Evolutionary conservation across 768 basidiomycete genomes (phyloP).

Genomic region (Artomyces pyxidatus): DNA sequence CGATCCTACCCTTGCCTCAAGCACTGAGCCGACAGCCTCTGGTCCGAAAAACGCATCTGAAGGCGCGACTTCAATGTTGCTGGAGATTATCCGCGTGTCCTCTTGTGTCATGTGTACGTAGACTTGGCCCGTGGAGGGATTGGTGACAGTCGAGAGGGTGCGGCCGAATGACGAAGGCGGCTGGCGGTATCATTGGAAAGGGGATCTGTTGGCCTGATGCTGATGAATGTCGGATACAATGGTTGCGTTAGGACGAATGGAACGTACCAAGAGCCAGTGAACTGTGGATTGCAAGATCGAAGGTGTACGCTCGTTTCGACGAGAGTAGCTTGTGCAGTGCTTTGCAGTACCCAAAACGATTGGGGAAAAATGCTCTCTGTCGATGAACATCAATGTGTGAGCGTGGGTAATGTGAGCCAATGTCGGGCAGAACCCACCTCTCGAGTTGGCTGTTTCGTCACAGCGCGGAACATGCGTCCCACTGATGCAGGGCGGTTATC

Average conservation of each 20-base stretch:
- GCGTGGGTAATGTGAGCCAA: too few species aligned
- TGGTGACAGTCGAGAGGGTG: constrained; percentile 43
- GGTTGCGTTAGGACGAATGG: constrained; percentile 8
- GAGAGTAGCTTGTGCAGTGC: constrained; percentile 69
- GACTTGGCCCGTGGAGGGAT: constrained; percentile 27
- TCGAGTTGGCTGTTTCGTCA: constrained; percentile 71
- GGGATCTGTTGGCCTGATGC: constrained; percentile 32
- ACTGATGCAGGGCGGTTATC: constrained; percentile 86
- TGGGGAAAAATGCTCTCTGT: constrained; percentile 9
- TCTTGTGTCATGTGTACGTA: constrained; percentile 62
- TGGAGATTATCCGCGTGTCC: constrained; percentile 66
- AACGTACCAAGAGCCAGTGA: constrained; percentile 65
- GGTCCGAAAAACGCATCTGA: constrained; percentile 59
- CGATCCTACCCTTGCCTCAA: constrained; percentile 61
- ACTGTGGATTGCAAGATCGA: constrained; percentile 76
- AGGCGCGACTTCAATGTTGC: constrained; percentile 67
- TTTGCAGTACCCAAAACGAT: constrained; percentile 39
- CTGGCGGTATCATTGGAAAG: constrained; percentile 26
- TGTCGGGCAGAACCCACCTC: constrained; percentile 52
- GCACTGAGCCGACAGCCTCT: constrained; percentile 49
- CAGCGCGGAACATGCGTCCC: constrained; percentile 89
- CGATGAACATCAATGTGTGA: constrained; percentile 1
- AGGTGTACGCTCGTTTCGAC: constrained; percentile 75
- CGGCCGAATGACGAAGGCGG: constrained; percentile 41
- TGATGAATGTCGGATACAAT: background rate